Evolutionary conservation across 2,329 filamentous ascomycete genomes (phyloP), one percentile per base, ranked within the genome.

Genomic region (Macrophomina pseudophaseolina): DNA sequence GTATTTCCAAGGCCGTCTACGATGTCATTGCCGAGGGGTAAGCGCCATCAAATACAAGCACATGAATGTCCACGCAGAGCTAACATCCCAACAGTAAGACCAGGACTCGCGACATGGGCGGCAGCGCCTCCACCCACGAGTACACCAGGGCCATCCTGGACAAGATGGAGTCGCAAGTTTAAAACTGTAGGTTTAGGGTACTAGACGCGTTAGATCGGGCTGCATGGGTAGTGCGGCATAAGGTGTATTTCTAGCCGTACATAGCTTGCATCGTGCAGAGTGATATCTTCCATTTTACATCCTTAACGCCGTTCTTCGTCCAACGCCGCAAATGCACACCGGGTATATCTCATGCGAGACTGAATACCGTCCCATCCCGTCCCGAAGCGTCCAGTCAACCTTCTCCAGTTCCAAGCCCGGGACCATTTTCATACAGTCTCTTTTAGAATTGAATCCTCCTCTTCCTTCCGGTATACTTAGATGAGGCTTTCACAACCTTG

Each of bases 91-190:
- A 76, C 73, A 95, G 93, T 80, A 90, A 93, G 83, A 86, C 88
- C 76, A 90, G 94, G 80, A 99, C 95, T 71, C 90, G 91, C 75
- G 95, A 99, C 79, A 97, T 99, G 95, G 94, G 94, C 78, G 95
- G 95, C 79, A 84, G 90, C 72, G 88, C 88, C 77, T 93, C 91
- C 74, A 99, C 94, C 70, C 89, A 97, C 82, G 90, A 98, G 81
- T 99, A 98, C 85, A 98, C 95, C 75, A 87, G 90, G 75, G 94
- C 95, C 74, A 91, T 99, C 77, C 87, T 99, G 77, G 88, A 94
- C 85, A 92, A 95, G 87, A 97, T 99, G 93, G 94, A 98, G 86
- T 75, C 63, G 58, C 52, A 74, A 73, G 73, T 71, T 71, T 78
- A 70, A 71, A 49, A 12, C 4, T 53, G 51, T 48, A 48, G 42